Base-by-base conservation (phyloP, 352 stramenopile species). In the Phytophthora cryptogea region DNA sequence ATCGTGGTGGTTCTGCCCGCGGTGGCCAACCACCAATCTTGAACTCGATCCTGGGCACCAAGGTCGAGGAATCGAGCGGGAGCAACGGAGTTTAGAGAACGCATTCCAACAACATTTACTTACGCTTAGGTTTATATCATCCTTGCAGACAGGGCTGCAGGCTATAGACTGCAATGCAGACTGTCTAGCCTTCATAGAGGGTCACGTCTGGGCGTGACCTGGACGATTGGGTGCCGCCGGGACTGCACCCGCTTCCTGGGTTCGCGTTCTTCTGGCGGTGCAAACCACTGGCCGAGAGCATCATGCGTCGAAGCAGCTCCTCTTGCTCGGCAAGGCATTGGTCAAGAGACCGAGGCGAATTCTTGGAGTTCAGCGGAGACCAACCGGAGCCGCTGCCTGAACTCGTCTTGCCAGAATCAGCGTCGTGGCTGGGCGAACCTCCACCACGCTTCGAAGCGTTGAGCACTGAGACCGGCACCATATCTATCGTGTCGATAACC, bases 401-500 rank as follows among this genome's bases (percentile, higher is more conserved):
- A 37, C 58, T 60, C 33, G 44, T 37, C n/a, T 62, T 63, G 8
- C 16, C 39, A 28, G 46, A 42, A 31, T 65, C 43, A 6, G 31
- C 27, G 17, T 74, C 50, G 23, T 63, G 44, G 23, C 16, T 60
- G 3, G 49, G 32, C 20, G 43, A 50, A 27, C 8, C 35, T 11
- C 20, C 41, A 26, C 40, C 43, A 9, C 46, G 36, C 23, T 55
- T 56, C 32, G 45, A 54, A 31, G 55, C 40, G 14, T 40, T 46
- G 17, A 60, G n/a, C 23, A 50, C n/a, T 0, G 50, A 65, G 0
- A 70, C 53, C 6, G 70, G 72, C 23, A 76, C 26, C 75, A 82
- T 85, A 50, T 85, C 70, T 0, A 40, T 78, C 32, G 75, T 85
- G 51, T 85, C 72, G 35, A 85, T 82, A 7, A 70, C 67, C 30